A percentile compares a stretch with the other conserved stretches of the same genome.
Evolutionary conservation across 2,329 filamentous ascomycete species (phyloP).

Genomic region (Fusarium coffeatum): DNA sequence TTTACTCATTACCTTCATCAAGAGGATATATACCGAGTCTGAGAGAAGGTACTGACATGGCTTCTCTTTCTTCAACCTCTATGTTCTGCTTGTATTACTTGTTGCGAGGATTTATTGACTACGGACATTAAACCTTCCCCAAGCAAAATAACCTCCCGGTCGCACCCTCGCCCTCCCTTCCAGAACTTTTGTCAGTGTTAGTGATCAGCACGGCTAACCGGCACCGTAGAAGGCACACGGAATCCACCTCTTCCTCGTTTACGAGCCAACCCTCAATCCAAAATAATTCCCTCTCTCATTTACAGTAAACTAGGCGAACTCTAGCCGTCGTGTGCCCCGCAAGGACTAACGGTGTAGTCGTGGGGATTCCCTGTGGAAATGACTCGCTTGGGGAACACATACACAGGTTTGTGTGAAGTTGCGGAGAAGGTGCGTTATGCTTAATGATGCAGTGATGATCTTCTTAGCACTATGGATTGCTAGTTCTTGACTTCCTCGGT

Average conservation of each 20-base stretch:
- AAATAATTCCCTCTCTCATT: neutral
- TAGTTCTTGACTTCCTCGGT: neutral
- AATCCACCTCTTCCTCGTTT: neutral
- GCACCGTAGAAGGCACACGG: neutral
- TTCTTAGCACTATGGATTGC: neutral
- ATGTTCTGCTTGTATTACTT: too few species aligned
- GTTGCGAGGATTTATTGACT: too few species aligned
- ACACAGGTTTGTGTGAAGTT: neutral
- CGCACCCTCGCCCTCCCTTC: neutral
- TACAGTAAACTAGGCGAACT: neutral
- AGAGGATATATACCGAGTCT: neutral
- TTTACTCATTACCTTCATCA: neutral
- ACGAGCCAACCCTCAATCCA: neutral
- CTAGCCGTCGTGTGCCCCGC: neutral
- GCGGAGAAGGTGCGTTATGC: neutral
- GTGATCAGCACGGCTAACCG: constrained; percentile 6
- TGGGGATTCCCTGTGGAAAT: neutral
- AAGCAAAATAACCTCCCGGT: neutral
- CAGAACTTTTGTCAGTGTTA: neutral
- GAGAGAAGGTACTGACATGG: too few species aligned
- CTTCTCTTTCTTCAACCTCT: too few species aligned
- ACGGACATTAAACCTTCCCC: neutral
- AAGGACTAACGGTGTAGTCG: neutral
- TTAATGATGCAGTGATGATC: neutral
- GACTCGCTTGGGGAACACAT: neutral